Evolutionary conservation across 1,284 basidiomycete species (phyloP), one percentile per base, ranked within the genome.

Genomic region (Athelia psychrophila): DNA sequence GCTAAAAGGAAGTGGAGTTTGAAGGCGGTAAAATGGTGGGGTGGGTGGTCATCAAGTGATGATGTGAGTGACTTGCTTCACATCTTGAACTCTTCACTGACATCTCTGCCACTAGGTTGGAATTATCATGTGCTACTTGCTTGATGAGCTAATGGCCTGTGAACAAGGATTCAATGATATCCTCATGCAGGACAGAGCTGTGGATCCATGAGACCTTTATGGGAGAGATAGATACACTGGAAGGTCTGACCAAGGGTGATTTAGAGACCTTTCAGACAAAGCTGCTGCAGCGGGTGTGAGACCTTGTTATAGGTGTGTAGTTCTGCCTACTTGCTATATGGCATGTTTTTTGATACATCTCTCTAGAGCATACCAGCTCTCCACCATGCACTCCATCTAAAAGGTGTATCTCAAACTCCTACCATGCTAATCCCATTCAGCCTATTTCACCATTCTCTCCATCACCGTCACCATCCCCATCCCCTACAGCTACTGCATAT

Each of bases 1-100:
- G 57, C 58, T 10, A 54, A 55, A 13, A 23, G 49, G 1, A 57
- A 52, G 22, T 61, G 59, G 58, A 58, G 55, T 48, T 47, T 61
- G 51, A 58, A 58, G 38, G 56, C 51, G 2, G 53, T 60, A 3
- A 57, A 58, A 25, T 60, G 60, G 58, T 58, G 58, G 60, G 57
- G 60, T 13, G 58, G 58, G 1, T 61, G 60, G 60, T 57, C 60
- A 8, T 53, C 54, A 0, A 56, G 51, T 45, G 59, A 62, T 40
- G 48, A 58, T 49, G 57, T 58, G 38, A 46, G 56, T 52, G n/a
- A 12, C 13, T 30, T 30, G 27, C 27, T 6, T 23, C 20, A 3
- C 24, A 23, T 15, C 12, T 33, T 35, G 15, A 2, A 15, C 13
- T 46, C 12, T 22, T 49, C 22, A 22, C 33, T 54, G 2, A 23